phyloP scores from a whole-genome alignment of 176 grass and related monocot species.

The Aegilops bicornis region DNA sequence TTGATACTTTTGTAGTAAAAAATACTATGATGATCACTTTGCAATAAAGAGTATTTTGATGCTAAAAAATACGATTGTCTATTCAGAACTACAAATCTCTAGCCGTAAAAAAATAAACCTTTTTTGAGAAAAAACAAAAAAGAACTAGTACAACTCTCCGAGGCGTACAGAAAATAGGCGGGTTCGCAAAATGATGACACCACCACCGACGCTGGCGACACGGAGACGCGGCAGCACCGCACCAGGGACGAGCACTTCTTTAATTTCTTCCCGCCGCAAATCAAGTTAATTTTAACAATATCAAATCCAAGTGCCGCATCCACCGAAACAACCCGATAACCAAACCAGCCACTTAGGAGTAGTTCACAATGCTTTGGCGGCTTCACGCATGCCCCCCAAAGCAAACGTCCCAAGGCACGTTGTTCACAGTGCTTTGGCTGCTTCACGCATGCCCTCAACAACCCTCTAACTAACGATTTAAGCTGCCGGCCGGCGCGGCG shows the following conservation, averaged over 20 bases:
- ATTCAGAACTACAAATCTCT: too few relatives aligned
- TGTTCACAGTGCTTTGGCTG: too few relatives aligned
- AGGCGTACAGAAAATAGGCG: too few relatives aligned
- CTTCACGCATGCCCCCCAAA: background rate
- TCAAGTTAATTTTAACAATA: background rate
- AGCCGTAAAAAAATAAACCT: too few relatives aligned
- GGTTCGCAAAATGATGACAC: background rate
- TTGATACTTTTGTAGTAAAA: too few relatives aligned
- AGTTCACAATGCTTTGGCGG: too few relatives aligned
- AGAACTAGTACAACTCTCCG: too few relatives aligned
- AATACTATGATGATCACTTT: too few relatives aligned
- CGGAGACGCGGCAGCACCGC: background rate
- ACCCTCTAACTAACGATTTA: background rate
- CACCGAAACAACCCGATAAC: background rate
- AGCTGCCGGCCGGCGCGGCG: constrained; percentile 1
- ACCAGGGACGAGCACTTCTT: background rate
- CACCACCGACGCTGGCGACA: background rate
- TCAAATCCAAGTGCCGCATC: constrained; percentile 7
- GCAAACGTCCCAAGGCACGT: too few relatives aligned
- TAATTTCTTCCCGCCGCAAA: background rate
- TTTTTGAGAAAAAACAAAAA: too few relatives aligned
- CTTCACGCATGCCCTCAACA: background rate
- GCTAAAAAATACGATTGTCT: too few relatives aligned
- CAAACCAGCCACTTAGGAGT: background rate
- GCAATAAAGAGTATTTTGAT: too few relatives aligned